Conservation (phyloP, 495 filamentous ascomycete genomes). For the Hyaloscypha bicolor region DNA sequence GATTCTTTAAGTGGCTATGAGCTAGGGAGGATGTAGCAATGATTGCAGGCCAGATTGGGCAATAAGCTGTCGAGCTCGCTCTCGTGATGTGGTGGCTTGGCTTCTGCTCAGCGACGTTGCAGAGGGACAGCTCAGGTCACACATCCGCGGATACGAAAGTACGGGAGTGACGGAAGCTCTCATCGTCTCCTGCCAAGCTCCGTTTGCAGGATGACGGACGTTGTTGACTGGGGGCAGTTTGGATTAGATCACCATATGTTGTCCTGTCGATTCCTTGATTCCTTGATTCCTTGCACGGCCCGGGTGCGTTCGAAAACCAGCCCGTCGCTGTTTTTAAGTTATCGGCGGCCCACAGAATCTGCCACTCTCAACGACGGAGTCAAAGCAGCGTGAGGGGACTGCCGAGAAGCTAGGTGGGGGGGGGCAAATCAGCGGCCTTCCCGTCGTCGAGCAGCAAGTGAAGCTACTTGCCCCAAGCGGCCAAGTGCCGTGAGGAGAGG, state of each 20-base stretch:
- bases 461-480: constrained; percentile 11
- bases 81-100: neutral
- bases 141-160: neutral
- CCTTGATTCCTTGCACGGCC: too few species aligned
- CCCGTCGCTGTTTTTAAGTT: neutral
- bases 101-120: neutral
- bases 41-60: neutral
- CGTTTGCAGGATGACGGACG: neutral
- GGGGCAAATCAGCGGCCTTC: neutral
- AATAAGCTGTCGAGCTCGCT: neutral
- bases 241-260: neutral
- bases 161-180: neutral
- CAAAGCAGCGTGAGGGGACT: constrained; percentile 7
- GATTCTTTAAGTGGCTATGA: neutral
- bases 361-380: neutral
- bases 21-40: neutral
- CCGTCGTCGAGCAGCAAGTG: constrained; percentile 1
- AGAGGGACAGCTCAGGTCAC: neutral
- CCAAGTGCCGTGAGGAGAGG: constrained; percentile 1
- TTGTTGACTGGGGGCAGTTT: neutral
- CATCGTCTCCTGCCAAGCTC: neutral
- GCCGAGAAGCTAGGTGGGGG: constrained; percentile 4
- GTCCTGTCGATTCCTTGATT: too few species aligned
- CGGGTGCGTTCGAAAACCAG: neutral
- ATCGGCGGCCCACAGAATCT: neutral